Conservation (phyloP, 768 basidiomycete genomes). For the Tricholoma furcatifolium region DNA sequence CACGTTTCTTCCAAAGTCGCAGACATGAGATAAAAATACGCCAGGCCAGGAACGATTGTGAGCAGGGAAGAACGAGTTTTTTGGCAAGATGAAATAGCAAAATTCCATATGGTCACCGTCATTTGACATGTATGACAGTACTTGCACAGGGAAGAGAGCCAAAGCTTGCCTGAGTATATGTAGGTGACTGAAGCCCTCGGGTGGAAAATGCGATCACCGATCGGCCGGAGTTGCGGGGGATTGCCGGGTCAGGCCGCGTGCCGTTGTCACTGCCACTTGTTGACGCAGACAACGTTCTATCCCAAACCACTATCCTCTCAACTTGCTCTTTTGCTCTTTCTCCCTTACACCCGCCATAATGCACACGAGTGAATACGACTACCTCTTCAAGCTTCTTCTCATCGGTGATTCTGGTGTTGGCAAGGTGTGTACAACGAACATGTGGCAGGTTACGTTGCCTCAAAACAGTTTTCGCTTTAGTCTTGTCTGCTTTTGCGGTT, state of each 20-base stretch:
- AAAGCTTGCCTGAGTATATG: neutral
- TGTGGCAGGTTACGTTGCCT: constrained; percentile 18
- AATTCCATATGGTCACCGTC: no score
- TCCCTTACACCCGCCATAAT: constrained; percentile 33
- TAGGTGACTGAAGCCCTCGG: neutral
- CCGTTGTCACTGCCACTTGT: constrained; percentile 28
- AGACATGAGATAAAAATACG: no score
- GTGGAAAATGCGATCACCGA: constrained; percentile 10
- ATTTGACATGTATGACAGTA: no score
- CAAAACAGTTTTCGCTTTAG: constrained; percentile 37
- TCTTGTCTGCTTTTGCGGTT: constrained; percentile 91
- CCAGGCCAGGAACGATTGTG: no score
- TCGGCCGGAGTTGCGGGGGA: constrained; percentile 13
- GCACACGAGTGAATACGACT: constrained; percentile 95
- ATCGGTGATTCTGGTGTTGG: constrained; percentile 96
- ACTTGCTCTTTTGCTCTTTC: constrained; percentile 19
- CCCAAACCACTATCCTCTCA: constrained; percentile 28
- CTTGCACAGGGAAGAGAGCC: neutral
- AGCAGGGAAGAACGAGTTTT: no score
- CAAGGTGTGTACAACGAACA: constrained; percentile 52
- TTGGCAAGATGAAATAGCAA: no score
- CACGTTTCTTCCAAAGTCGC: no score
- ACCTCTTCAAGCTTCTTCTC: constrained; percentile 93
- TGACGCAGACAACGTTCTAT: constrained; percentile 30
- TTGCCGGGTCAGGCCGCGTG: constrained; percentile 17